Percentiles rank a stretch among this genome's conserved stretches.
Conservation (phyloP, 2,329 filamentous ascomycete genomes). For the Cercospora sp. region DNA sequence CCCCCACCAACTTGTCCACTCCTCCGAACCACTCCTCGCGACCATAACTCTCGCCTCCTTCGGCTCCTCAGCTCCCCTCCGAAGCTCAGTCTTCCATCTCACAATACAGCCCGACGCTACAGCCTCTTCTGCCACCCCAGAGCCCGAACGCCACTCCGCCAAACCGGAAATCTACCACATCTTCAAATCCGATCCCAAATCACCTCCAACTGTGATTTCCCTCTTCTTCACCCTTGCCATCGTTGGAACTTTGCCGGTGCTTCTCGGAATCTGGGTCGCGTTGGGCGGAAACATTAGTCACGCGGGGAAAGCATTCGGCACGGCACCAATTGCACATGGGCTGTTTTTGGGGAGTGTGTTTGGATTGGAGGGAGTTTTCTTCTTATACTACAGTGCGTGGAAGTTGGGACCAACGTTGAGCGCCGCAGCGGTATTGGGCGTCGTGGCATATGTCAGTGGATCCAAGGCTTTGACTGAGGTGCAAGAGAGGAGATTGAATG, state of each 20-base stretch:
- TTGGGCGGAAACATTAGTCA: slow-evolving; percentile 84
- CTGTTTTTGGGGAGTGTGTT: slow-evolving; percentile 86
- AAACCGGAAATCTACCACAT: slow-evolving; percentile 85
- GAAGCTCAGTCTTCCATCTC: slow-evolving; percentile 72
- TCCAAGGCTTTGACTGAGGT: slow-evolving; percentile 90
- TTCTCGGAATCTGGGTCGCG: slow-evolving; percentile 72
- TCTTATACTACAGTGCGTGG: slow-evolving; percentile 91
- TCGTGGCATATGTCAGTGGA: slow-evolving; percentile 79
- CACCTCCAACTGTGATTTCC: slow-evolving; percentile 77
- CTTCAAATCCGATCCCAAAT: slow-evolving; percentile 78
- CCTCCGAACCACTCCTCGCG: slow-evolving; percentile 70
- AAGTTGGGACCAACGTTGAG: slow-evolving; percentile 88
- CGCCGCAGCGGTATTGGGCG: slow-evolving; percentile 65
- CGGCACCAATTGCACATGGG: slow-evolving; percentile 76
- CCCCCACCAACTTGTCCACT: slow-evolving; percentile 74
- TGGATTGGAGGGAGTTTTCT: slow-evolving; percentile 87
- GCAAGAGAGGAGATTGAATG: slow-evolving; percentile 79
- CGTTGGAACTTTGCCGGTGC: slow-evolving; percentile 68
- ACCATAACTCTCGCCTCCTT: slow-evolving; percentile 84
- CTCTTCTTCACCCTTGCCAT: slow-evolving; percentile 75
- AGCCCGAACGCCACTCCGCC: slow-evolving; percentile 79
- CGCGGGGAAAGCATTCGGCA: slow-evolving; percentile 69
- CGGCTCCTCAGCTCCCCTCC: slow-evolving; percentile 68
- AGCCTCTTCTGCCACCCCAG: slow-evolving; percentile 61
- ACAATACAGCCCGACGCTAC: slow-evolving; percentile 64